These are phyloP conservation scores for Solanum tarijense DNA, from an alignment of 257 asterid species.

Conservation along the genomic window DNA sequence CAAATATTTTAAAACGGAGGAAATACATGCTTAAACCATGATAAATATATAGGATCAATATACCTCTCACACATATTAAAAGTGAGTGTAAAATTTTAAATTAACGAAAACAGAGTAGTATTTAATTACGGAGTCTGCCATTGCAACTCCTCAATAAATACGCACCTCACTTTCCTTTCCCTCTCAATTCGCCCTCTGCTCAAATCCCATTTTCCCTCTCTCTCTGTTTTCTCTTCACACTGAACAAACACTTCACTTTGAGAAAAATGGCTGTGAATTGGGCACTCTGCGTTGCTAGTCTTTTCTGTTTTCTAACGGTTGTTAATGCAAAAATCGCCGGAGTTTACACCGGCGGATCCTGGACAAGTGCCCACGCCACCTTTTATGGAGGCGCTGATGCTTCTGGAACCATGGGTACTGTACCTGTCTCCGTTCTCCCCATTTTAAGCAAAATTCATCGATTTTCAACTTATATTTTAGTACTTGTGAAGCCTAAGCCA, in stretches of 20 bases:
- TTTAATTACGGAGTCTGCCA: conserved; percentile 11
- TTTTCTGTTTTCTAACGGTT: conserved; percentile 24
- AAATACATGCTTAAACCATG: background rate
- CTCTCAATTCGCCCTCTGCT: conserved; percentile 18
- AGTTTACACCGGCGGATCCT: conserved; percentile 43
- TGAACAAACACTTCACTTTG: background rate
- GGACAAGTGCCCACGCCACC: conserved; percentile 84
- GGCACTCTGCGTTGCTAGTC: conserved; percentile 24
- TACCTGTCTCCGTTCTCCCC: background rate
- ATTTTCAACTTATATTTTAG: background rate
- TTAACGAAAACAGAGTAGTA: conserved; percentile 1
- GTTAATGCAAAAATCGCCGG: conserved; percentile 46
- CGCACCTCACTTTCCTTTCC: conserved; percentile 19
- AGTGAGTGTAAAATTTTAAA: background rate
- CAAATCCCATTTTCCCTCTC: background rate
- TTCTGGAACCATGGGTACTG: conserved; percentile 85
- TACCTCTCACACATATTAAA: background rate
- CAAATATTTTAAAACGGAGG: background rate
- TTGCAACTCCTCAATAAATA: conserved; percentile 30
- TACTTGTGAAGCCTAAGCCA: background rate
- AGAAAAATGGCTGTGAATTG: conserved; percentile 4
- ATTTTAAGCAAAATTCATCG: background rate
- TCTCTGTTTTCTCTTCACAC: background rate
- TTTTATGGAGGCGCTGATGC: conserved; percentile 91
- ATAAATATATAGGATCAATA: background rate